A percentile compares a stretch with the other conserved stretches of the same genome.
phyloP scores from a whole-genome alignment of 78 protist species.

The Planoprotostelium fungivorum region DNA sequence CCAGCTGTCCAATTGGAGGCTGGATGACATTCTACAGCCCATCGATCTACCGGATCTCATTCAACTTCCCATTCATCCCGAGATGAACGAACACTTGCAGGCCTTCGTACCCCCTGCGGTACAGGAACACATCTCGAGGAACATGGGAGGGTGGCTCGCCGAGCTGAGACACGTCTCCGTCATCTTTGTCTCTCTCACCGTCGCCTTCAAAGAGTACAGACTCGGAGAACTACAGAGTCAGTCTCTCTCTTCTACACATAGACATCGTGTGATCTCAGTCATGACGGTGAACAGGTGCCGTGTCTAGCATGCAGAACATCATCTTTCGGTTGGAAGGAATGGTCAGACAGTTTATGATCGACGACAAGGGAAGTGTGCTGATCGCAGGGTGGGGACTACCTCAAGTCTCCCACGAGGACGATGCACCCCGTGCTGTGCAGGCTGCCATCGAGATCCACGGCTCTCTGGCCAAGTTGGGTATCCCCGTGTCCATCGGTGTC shows the following conservation, averaged over 20 bases:
- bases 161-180: conserved; percentile 63
- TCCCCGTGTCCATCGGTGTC: conserved; percentile 59
- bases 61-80: conserved; percentile 21
- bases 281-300: conserved; percentile 4
- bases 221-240: background rate
- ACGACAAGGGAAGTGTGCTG: conserved; percentile 74
- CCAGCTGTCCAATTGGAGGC: background rate
- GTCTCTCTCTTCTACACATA: background rate
- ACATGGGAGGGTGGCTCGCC: conserved; percentile 33
- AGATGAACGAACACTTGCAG: conserved; percentile 37
- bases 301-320: conserved; percentile 27
- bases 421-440: conserved; percentile 58
- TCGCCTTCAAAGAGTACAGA: background rate
- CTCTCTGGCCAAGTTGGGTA: conserved; percentile 22
- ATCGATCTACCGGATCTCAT: background rate
- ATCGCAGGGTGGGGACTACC: conserved; percentile 73
- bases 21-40: background rate
- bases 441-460: conserved; percentile 60
- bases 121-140: conserved; percentile 7
- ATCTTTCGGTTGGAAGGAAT: conserved; percentile 55
- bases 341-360: conserved; percentile 53
- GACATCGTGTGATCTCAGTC: no score
- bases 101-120: conserved; percentile 50
- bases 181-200: conserved; percentile 30
- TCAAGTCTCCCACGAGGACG: conserved; percentile 63